phyloP scores from a whole-genome alignment of 305 asterid genomes.

The Stenogyne calaminthoides region DNA sequence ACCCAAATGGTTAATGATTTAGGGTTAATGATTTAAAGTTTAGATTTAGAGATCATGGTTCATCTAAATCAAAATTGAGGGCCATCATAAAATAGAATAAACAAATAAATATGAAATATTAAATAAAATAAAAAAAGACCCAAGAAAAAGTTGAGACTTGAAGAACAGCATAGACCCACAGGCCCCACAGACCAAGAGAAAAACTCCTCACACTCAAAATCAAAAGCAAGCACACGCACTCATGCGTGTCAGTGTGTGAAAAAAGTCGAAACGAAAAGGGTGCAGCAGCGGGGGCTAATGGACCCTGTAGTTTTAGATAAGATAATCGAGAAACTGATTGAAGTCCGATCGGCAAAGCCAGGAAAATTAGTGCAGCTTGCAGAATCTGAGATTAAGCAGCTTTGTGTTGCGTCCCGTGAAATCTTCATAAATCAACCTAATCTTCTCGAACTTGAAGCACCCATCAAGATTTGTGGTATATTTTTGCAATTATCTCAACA shows the following conservation, averaged over 20 bases:
- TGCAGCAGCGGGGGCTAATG: constrained; percentile 44
- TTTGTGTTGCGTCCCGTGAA: constrained; percentile 80
- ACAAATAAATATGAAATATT: neutral
- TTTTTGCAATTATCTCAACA: neutral
- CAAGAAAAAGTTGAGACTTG: constrained; percentile 14
- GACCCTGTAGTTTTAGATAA: constrained; percentile 74
- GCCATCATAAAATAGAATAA: too few species aligned
- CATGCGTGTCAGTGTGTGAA: constrained; percentile 36
- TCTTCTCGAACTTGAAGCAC: constrained; percentile 96
- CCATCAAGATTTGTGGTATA: constrained; percentile 98
- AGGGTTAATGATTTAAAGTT: too few species aligned
- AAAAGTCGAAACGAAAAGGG: neutral
- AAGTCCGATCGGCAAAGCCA: constrained; percentile 92
- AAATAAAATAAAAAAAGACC: neutral
- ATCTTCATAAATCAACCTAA: constrained; percentile 82
- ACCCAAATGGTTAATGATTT: too few species aligned
- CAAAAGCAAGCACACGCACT: constrained; percentile 33
- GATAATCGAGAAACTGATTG: constrained; percentile 79
- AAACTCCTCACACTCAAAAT: constrained; percentile 11
- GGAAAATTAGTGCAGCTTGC: constrained; percentile 90
- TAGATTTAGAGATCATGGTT: too few species aligned
- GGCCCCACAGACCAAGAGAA: neutral
- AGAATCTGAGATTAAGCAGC: constrained; percentile 96
- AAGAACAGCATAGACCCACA: constrained; percentile 33
- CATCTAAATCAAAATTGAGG: too few species aligned